A percentile compares a stretch with the other conserved stretches of the same genome.
phyloP scores from a whole-genome alignment of 2,329 filamentous ascomycete species.

The Alternaria dauci region DNA sequence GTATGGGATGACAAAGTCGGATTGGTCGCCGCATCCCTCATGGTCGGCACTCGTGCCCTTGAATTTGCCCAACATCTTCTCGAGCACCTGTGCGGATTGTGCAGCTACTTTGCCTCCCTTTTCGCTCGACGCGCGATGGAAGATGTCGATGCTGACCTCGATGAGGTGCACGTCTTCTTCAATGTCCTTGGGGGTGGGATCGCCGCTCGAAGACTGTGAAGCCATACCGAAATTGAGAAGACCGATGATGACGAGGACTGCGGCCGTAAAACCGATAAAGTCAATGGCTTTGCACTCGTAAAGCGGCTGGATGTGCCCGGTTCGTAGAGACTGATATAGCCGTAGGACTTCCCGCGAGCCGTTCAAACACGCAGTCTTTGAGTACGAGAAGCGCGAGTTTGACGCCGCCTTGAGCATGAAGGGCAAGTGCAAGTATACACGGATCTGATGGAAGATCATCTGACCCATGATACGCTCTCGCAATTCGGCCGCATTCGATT shows the following conservation, averaged over 20 bases:
- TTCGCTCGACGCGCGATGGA: slow-evolving; percentile 51
- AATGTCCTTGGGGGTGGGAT: slow-evolving; percentile 35
- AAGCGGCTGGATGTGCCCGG: slow-evolving; percentile 45
- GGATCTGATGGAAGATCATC: slow-evolving; percentile 56
- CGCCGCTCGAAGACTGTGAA: slow-evolving; percentile 1
- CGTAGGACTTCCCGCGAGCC: slow-evolving; percentile 54
- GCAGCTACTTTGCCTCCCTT: slow-evolving; percentile 54
- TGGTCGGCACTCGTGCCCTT: slow-evolving; percentile 18
- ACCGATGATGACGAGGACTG: slow-evolving; percentile 55
- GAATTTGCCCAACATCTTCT: slow-evolving; percentile 49
- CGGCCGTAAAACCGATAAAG: slow-evolving; percentile 58
- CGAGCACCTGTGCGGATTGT: slow-evolving; percentile 50
- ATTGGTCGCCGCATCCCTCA: slow-evolving; percentile 21
- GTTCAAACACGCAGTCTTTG: slow-evolving; percentile 51
- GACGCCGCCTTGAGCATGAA: slow-evolving; percentile 54
- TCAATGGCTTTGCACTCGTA: slow-evolving; percentile 59
- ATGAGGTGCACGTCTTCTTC: slow-evolving; percentile 50
- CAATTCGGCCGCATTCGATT: slow-evolving; percentile 47
- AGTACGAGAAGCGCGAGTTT: slow-evolving; percentile 51
- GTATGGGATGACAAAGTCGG: slow-evolving; percentile 52
- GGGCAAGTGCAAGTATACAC: slow-evolving; percentile 57
- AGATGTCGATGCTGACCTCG: slow-evolving; percentile 54
- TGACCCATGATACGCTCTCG: slow-evolving; percentile 53
- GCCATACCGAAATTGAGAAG: slow-evolving; percentile 48
- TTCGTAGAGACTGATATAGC: slow-evolving; percentile 51